Evolutionary conservation across 306 rosid species (phyloP).

Genomic region (Cyclanthera cordifolia): DNA sequence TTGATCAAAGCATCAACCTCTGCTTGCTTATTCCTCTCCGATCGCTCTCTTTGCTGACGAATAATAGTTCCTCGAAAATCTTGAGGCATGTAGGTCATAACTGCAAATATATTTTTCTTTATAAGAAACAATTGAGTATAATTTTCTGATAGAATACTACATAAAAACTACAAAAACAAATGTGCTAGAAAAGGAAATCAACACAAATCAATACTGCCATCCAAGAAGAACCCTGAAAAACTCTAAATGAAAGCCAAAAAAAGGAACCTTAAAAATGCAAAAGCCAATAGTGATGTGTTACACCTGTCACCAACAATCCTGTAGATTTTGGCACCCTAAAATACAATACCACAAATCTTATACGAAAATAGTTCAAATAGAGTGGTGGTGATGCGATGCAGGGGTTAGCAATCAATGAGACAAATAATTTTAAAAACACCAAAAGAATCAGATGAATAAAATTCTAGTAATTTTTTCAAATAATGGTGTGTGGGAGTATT

Average conservation of each 20-base stretch:
- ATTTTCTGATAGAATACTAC: background rate
- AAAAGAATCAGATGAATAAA: too few relatives aligned
- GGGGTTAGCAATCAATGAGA: too few relatives aligned
- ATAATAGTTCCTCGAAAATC: conserved; percentile 91
- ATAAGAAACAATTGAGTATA: background rate
- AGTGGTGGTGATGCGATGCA: too few relatives aligned
- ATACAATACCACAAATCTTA: too few relatives aligned
- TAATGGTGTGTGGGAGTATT: too few relatives aligned
- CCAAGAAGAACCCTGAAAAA: background rate
- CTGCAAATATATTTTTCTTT: conserved; percentile 31
- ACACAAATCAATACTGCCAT: background rate
- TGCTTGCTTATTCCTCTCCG: conserved; percentile 92
- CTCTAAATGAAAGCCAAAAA: background rate
- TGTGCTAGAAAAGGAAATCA: background rate
- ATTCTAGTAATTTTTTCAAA: too few relatives aligned
- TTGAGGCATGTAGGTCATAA: conserved; percentile 97
- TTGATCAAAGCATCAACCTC: conserved; percentile 66
- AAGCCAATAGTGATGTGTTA: background rate
- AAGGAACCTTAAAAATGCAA: background rate
- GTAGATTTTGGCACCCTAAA: background rate
- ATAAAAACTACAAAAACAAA: background rate
- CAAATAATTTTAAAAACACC: too few relatives aligned
- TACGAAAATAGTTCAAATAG: too few relatives aligned
- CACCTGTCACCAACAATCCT: background rate
- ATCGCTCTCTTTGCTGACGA: conserved; percentile 85